Conservation (phyloP, 805 yeast species). For the Soucietia sequanensis region DNA sequence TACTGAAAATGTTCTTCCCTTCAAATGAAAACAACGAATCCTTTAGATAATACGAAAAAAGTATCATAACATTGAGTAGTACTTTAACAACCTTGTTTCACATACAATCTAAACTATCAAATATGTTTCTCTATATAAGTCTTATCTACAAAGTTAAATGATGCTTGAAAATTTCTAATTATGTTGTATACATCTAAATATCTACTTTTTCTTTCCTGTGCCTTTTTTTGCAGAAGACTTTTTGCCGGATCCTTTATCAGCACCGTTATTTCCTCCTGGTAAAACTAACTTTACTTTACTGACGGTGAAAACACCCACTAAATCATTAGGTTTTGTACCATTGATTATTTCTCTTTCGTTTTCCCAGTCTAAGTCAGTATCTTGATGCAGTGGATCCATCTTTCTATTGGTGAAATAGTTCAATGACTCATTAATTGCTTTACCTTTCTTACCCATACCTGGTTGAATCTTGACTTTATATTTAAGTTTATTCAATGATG, state of each 20-base stretch:
- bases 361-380: slow-evolving; percentile 66
- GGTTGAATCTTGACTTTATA: slow-evolving; percentile 85
- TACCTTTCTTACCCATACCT: slow-evolving; percentile 81
- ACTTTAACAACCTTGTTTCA: too few relatives aligned
- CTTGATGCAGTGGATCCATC: slow-evolving; percentile 43
- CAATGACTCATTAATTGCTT: slow-evolving; percentile 70
- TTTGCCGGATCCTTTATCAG: slow-evolving; percentile 4
- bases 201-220: too few relatives aligned
- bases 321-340: slow-evolving; percentile 59
- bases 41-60: too few relatives aligned
- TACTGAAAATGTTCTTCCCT: too few relatives aligned
- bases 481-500: slow-evolving; percentile 66
- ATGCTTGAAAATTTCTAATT: too few relatives aligned
- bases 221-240: too few relatives aligned
- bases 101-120: too few relatives aligned
- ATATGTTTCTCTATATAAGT: too few relatives aligned
- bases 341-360: slow-evolving; percentile 59
- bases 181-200: too few relatives aligned
- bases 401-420: slow-evolving; percentile 52
- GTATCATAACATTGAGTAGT: too few relatives aligned
- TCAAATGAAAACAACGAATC: too few relatives aligned
- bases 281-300: slow-evolving; percentile 65
- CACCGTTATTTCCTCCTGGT: slow-evolving; percentile 41
- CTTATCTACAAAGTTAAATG: too few relatives aligned
- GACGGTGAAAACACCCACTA: slow-evolving; percentile 66